Percentiles rank a stretch among this genome's conserved stretches.
These are phyloP conservation scores for Lipomyces yamadae DNA, from an alignment of 805 yeast genomes.

Conservation along the genomic window DNA sequence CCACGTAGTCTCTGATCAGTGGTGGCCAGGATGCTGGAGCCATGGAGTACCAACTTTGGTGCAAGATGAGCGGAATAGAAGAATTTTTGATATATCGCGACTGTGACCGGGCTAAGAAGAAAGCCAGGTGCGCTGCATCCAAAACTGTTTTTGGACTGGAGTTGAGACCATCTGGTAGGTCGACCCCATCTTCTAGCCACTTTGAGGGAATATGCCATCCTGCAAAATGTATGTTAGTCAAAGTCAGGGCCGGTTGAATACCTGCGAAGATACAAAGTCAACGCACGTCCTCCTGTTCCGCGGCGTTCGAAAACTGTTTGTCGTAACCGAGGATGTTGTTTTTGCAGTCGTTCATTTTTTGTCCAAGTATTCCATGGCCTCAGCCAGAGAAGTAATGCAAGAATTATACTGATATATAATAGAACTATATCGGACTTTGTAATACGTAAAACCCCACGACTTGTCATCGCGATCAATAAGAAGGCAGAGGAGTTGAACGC, in stretches of 20 bases:
- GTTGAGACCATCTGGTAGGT: neutral
- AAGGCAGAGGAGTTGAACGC: neutral
- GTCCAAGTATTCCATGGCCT: neutral
- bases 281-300: constrained; percentile 14
- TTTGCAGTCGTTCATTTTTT: neutral
- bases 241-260: neutral
- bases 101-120: constrained; percentile 14
- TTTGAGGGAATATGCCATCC: constrained; percentile 14
- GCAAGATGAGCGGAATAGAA: constrained; percentile 11
- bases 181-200: constrained; percentile 4
- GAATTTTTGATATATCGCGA: constrained; percentile 4
- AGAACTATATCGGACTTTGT: neutral
- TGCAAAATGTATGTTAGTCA: neutral
- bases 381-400: neutral
- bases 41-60: constrained; percentile 7
- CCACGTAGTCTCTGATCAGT: constrained; percentile 1
- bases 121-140: constrained; percentile 10
- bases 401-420: neutral
- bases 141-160: constrained; percentile 1
- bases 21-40: neutral
- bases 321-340: constrained; percentile 10
- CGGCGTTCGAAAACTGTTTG: constrained; percentile 8
- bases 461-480: neutral
- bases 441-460: neutral
- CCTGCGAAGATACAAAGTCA: neutral